Percentiles rank a stretch among this genome's conserved stretches.
phyloP scores from a whole-genome alignment of 129 eudicot species.

The Artemisia argyi region DNA sequence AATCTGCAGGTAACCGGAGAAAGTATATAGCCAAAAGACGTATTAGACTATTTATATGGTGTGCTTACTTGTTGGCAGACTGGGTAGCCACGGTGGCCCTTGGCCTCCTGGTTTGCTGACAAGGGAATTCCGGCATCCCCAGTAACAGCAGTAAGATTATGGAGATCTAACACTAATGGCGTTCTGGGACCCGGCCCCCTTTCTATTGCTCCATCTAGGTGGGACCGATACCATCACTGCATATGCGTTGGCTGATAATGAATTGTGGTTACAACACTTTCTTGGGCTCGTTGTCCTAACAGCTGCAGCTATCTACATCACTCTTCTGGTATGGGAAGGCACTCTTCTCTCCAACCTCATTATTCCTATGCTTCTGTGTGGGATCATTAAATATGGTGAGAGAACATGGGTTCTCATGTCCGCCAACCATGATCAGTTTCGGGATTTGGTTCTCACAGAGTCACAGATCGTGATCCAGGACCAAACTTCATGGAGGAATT shows the following conservation, averaged over 20 bases:
- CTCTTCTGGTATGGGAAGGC: conserved; percentile 19
- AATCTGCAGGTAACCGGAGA: conserved; percentile 38
- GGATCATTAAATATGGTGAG: conserved; percentile 36
- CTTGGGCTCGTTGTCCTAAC: conserved; percentile 36
- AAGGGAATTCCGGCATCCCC: conserved; percentile 7
- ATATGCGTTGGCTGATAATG: conserved; percentile 38
- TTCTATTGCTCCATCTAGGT: conserved; percentile 43
- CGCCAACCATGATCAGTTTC: conserved; percentile 33
- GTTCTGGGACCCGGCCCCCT: conserved; percentile 27
- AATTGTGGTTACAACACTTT: conserved; percentile 37
- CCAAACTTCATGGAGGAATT: conserved; percentile 43
- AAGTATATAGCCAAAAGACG: conserved; percentile 33
- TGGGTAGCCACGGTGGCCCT: conserved; percentile 46
- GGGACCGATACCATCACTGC: conserved; percentile 48
- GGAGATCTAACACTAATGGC: conserved; percentile 34
- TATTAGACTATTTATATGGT: conserved; percentile 46
- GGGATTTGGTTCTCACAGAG: conserved; percentile 28
- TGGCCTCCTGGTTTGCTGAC: conserved; percentile 30
- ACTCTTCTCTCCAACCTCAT: conserved; percentile 1
- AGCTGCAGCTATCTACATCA: conserved; percentile 29
- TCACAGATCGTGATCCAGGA: conserved; percentile 22
- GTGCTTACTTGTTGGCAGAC: conserved; percentile 51
- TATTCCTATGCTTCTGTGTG: conserved; percentile 30
- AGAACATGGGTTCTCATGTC: conserved; percentile 32
- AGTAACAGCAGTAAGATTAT: not conserved